Evolutionary conservation across 2,329 filamentous ascomycete species (phyloP), one percentile per base, ranked within the genome.

Genomic region (Emmonsia crescens): DNA sequence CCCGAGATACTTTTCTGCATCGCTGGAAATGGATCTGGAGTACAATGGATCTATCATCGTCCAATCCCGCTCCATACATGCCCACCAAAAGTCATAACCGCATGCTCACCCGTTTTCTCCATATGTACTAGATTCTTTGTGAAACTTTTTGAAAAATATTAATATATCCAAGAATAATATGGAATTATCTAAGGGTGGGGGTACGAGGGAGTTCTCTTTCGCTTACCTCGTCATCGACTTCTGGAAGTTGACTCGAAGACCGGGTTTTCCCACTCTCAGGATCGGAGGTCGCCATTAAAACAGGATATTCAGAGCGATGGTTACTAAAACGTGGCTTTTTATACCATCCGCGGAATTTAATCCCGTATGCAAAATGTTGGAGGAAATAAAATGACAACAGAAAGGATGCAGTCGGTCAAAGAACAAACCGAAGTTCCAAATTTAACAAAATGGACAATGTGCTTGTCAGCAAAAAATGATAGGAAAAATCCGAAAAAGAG

Each of bases 1-100:
- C 54, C 69, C 70, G 48, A 68, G 65, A 64, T 70, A 70, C 57
- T 70, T 62, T 38, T 65, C 61, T 12, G 67, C 63, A 6, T 49
- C 44, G 19, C 36, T 33, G 16, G 38, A 46, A 46, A 61, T 27
- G 12, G 60, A 61, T 16, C 38, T 48, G 14, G 60, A 40, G 38
- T 61, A 49, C 19, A 61, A 61, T 14, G 5, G 42, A 49, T 54
- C 60, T 57, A 36, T 40, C 36, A 49, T 44, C 5, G 27, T 55
- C 38, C 27, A 21, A 44, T 27, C 6, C n/a, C 3, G 2, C 27
- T 10, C 5, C 29, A 21, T 36, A n/a, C 6, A 31, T 48, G 29
- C 40, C 14, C 21, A 12, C 36, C 54, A 21, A 36, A 48, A 6
- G 14, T 19, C 29, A 27, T 16, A 21, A 42, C 27, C 27, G 57